phyloP scores from a whole-genome alignment of 306 rosid species.

The Citrullus colocynthis region DNA sequence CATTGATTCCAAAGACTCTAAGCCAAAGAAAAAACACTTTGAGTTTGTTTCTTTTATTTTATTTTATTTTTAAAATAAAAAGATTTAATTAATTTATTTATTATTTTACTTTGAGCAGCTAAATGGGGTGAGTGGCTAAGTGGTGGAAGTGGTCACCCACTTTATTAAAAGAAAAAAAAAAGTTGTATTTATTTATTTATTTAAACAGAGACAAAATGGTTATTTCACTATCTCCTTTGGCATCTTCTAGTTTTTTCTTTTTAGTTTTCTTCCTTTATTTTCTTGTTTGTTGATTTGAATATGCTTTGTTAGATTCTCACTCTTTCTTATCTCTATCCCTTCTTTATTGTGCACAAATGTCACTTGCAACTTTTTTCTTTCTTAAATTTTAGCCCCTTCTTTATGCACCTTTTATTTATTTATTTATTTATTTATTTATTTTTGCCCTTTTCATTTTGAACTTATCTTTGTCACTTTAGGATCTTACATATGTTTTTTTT shows the following conservation, averaged over 20 bases:
- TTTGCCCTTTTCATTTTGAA: neutral
- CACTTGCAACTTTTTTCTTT: neutral
- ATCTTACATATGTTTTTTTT: neutral
- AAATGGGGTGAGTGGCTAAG: neutral
- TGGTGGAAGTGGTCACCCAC: conserved; percentile 5
- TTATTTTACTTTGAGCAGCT: too few species aligned
- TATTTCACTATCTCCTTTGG: conserved; percentile 4
- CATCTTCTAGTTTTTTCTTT: neutral
- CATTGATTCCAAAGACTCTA: neutral
- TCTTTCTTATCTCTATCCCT: conserved; percentile 1
- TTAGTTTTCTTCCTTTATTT: too few species aligned
- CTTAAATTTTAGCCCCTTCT: neutral
- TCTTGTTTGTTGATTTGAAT: neutral
- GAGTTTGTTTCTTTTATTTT: too few species aligned
- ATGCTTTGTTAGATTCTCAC: conserved; percentile 1
- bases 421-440: neutral
- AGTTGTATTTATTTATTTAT: neutral
- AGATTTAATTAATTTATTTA: too few species aligned
- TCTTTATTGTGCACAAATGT: neutral
- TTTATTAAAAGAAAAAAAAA: neutral
- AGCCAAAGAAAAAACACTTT: neutral
- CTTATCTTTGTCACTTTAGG: neutral
- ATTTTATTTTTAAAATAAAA: too few species aligned
- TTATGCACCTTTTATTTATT: neutral
- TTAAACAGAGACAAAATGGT: neutral